These are phyloP conservation scores for Trichophyton simii DNA, from an alignment of 2,329 filamentous ascomycete species.

Conservation along the genomic window DNA sequence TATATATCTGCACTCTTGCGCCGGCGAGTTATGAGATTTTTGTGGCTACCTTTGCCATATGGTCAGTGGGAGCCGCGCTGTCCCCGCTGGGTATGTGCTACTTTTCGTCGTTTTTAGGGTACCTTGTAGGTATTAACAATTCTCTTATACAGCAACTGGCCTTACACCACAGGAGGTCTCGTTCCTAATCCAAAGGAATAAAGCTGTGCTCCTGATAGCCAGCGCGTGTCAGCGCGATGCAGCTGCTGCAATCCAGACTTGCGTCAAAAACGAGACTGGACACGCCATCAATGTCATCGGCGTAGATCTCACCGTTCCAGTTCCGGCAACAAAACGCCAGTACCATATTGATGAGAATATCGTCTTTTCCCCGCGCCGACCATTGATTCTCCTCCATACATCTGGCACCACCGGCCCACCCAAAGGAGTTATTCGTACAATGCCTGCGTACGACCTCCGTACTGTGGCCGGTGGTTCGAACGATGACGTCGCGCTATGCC, in stretches of 20 bases:
- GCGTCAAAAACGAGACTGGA: neutral
- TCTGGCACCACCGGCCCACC: slow-evolving; percentile 35
- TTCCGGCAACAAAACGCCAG: neutral
- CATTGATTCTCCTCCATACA: slow-evolving; percentile 33
- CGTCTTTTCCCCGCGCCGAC: neutral
- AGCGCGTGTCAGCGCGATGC: neutral
- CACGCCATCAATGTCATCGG: neutral
- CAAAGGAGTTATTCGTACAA: slow-evolving; percentile 28
- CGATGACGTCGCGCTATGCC: neutral
- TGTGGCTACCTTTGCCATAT: slow-evolving; percentile 36
- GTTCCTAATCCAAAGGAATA: neutral
- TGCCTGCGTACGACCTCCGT: neutral
- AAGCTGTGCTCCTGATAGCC: neutral
- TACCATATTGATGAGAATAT: neutral
- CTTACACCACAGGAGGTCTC: neutral
- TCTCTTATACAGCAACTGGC: neutral
- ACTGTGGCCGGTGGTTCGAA: neutral
- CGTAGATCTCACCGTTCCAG: neutral
- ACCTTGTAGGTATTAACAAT: neutral
- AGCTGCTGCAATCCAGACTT: neutral
- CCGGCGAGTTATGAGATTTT: slow-evolving; percentile 38
- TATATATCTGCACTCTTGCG: slow-evolving; percentile 32
- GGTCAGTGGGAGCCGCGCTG: slow-evolving; percentile 36
- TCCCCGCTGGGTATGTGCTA: slow-evolving; percentile 28
- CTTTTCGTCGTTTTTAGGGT: neutral